Evolutionary conservation across 768 basidiomycete genomes (phyloP).

Genomic region (Phylloporus scabripes): DNA sequence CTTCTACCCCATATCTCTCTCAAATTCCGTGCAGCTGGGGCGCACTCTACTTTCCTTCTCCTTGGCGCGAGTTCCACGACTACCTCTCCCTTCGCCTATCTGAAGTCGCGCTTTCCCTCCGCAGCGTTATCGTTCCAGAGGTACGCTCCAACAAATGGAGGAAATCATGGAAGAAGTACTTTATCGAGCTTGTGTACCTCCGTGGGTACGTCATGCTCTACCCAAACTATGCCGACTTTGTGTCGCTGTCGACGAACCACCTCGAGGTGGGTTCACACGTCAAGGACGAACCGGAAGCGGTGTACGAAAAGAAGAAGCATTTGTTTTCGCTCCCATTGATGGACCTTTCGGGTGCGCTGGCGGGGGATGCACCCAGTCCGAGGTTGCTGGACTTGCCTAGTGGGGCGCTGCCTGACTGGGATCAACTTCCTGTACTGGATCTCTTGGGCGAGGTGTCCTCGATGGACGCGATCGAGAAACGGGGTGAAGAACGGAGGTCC

Average conservation of each 20-base stretch:
- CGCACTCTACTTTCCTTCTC: constrained; percentile 83
- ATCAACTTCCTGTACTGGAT: constrained; percentile 62
- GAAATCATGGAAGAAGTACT: constrained; percentile 84
- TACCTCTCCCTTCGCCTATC: constrained; percentile 71
- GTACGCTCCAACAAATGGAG: constrained; percentile 80
- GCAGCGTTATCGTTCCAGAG: constrained; percentile 54
- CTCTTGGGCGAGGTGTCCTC: constrained; percentile 47
- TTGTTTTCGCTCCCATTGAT: constrained; percentile 71
- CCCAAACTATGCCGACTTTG: constrained; percentile 69
- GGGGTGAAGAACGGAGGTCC: constrained; percentile 31
- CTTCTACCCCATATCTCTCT: constrained; percentile 71
- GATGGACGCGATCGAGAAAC: constrained; percentile 31
- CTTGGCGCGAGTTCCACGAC: constrained; percentile 82
- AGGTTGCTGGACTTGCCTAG: constrained; percentile 57
- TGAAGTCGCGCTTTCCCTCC: constrained; percentile 32
- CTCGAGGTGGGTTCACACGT: constrained; percentile 83
- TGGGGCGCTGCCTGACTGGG: constrained; percentile 46
- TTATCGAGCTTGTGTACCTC: constrained; percentile 80
- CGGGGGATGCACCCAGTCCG: constrained; percentile 12
- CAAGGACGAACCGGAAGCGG: constrained; percentile 43
- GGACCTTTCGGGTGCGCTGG: constrained; percentile 29
- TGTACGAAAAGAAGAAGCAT: constrained; percentile 49
- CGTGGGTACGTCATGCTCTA: constrained; percentile 87
- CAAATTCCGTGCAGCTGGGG: constrained; percentile 92
- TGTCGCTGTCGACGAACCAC: constrained; percentile 86